Percentiles rank a stretch among this genome's conserved stretches.
These are phyloP conservation scores for Candida nanaspora DNA, from an alignment of 805 yeast species.

Conservation along the genomic window DNA sequence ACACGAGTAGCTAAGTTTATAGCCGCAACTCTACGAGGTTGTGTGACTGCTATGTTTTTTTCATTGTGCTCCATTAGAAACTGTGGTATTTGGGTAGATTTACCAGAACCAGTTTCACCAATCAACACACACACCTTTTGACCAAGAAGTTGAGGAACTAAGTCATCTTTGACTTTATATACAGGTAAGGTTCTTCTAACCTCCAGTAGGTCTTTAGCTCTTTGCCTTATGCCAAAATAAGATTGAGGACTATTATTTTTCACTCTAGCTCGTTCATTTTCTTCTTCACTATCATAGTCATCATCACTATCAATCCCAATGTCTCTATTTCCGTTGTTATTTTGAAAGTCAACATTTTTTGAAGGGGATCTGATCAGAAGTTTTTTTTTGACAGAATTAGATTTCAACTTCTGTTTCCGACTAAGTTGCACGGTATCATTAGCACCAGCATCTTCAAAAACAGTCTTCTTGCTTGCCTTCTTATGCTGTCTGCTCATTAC, in stretches of 20 bases:
- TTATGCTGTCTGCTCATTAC: not conserved
- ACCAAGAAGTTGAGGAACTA: constrained; percentile 44
- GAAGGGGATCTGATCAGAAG: constrained; percentile 10
- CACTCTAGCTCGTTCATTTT: constrained; percentile 4
- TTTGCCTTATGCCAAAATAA: constrained; percentile 25
- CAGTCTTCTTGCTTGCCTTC: not conserved
- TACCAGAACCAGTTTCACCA: constrained; percentile 98
- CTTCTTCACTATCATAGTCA: constrained; percentile 10
- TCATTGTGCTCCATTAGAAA: constrained; percentile 52
- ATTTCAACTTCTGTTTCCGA: constrained; percentile 18
- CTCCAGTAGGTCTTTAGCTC: constrained; percentile 37
- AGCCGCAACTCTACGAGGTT: constrained; percentile 97
- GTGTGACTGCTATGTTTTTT: constrained; percentile 80
- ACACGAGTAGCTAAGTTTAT: constrained; percentile 90
- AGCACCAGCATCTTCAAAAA: constrained; percentile 3
- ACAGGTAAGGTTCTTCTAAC: constrained; percentile 65
- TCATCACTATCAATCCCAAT: constrained; percentile 12
- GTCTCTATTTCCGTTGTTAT: constrained; percentile 29
- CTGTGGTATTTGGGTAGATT: constrained; percentile 94
- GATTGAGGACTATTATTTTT: not conserved
- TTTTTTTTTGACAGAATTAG: constrained; percentile 6
- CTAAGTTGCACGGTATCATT: no score
- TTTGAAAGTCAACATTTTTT: constrained; percentile 29
- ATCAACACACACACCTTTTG: constrained; percentile 73
- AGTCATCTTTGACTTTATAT: constrained; percentile 58